These are phyloP conservation scores for Russula dissimulans DNA, from an alignment of 768 basidiomycete species.

Conservation along the genomic window DNA sequence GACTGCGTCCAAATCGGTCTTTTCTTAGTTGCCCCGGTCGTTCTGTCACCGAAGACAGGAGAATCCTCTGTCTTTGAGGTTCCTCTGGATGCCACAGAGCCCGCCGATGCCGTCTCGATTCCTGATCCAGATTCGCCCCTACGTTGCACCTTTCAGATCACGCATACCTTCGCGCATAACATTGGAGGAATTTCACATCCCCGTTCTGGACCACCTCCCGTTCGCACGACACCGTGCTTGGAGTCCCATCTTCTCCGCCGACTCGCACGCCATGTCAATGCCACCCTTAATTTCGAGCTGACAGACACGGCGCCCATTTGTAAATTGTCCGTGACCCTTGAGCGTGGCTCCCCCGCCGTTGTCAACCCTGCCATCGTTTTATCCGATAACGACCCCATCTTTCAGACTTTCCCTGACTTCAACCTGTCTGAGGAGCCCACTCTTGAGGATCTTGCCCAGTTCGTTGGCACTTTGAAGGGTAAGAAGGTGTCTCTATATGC, in stretches of 20 bases:
- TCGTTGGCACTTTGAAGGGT: slow-evolving; percentile 75
- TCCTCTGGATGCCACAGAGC: slow-evolving; percentile 16
- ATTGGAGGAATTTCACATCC: neutral
- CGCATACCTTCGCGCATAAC: slow-evolving; percentile 36
- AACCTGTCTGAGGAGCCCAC: slow-evolving; percentile 62
- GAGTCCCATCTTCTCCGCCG: slow-evolving; percentile 47
- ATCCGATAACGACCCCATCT: slow-evolving; percentile 39
- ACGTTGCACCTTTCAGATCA: slow-evolving; percentile 49
- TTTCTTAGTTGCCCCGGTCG: slow-evolving; percentile 34
- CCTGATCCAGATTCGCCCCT: slow-evolving; percentile 32
- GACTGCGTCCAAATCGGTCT: slow-evolving; percentile 86
- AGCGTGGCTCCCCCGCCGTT: slow-evolving; percentile 44
- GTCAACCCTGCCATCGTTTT: slow-evolving; percentile 33
- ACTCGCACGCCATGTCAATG: slow-evolving; percentile 51
- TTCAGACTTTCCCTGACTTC: slow-evolving; percentile 40
- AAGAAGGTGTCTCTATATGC: slow-evolving; percentile 81
- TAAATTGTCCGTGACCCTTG: slow-evolving; percentile 56
- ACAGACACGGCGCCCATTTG: slow-evolving; percentile 42
- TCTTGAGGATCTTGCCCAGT: slow-evolving; percentile 64
- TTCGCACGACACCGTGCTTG: slow-evolving; percentile 35
- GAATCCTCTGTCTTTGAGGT: slow-evolving; percentile 1
- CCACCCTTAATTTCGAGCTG: slow-evolving; percentile 32
- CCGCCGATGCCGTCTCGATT: slow-evolving; percentile 7
- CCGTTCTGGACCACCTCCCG: neutral
- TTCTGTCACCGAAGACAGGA: neutral